Evolutionary conservation across 2,329 filamentous ascomycete genomes (phyloP).

Genomic region (Triangularia verruculosa): DNA sequence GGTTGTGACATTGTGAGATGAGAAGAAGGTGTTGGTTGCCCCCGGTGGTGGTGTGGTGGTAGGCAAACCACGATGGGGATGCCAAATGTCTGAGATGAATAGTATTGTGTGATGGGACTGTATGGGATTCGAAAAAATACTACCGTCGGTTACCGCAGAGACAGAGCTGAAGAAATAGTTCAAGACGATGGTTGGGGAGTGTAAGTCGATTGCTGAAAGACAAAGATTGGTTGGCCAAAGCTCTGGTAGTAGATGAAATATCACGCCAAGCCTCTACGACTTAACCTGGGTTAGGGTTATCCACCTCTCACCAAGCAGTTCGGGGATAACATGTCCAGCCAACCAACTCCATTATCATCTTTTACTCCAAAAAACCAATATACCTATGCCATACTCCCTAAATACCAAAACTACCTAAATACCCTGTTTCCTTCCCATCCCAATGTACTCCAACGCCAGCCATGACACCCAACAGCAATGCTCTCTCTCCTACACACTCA

Average conservation of each 20-base stretch:
- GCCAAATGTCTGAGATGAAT: too few relatives aligned
- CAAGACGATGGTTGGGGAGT: background rate
- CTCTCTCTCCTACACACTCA: conserved; percentile 34
- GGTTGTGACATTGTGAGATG: background rate
- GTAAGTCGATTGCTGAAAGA: background rate
- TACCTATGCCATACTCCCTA: background rate
- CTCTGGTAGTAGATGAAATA: background rate
- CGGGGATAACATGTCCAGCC: background rate
- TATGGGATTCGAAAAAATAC: too few relatives aligned
- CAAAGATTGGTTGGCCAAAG: background rate
- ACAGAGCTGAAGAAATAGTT: too few relatives aligned
- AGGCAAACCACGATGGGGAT: too few relatives aligned
- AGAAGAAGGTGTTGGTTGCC: background rate
- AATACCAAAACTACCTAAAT: background rate
- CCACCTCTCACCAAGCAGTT: background rate
- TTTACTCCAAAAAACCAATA: background rate
- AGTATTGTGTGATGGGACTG: too few relatives aligned
- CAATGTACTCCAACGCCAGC: background rate
- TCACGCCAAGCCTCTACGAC: background rate
- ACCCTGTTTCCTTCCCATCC: background rate
- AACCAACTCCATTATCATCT: background rate
- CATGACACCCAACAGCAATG: background rate
- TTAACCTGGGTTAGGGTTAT: background rate
- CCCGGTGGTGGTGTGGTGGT: too few relatives aligned
- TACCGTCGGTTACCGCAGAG: too few relatives aligned